Percentiles rank a stretch among this genome's conserved stretches.
These are phyloP conservation scores for Alternaria tenuissima DNA, from an alignment of 2,329 filamentous ascomycete genomes.

Conservation along the genomic window DNA sequence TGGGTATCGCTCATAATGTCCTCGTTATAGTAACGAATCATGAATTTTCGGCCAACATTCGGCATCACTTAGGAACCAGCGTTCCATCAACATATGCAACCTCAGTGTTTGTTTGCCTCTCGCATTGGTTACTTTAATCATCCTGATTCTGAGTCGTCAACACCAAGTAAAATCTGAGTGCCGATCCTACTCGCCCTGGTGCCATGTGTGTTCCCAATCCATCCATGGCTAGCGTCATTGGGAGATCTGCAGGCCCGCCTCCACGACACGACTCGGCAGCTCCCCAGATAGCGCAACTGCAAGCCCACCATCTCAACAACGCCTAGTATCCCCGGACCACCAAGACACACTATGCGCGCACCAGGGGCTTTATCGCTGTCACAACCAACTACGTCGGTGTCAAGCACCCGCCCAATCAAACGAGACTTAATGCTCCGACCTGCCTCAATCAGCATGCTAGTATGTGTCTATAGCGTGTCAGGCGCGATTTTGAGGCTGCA, in stretches of 20 bases:
- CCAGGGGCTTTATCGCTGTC: not conserved
- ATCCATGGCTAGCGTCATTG: not conserved
- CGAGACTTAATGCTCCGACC: not conserved
- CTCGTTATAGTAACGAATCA: not conserved
- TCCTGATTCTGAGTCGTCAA: not conserved
- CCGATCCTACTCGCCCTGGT: not conserved
- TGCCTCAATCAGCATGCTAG: not conserved
- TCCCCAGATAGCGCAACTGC: not conserved
- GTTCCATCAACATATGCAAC: not conserved
- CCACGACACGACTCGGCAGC: not conserved
- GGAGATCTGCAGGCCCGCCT: not conserved
- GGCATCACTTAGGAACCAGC: not conserved
- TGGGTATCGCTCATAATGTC: not conserved
- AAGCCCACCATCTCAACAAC: not conserved
- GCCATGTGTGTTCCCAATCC: not conserved
- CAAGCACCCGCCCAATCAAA: not conserved
- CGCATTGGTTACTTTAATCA: not conserved
- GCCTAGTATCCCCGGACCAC: conserved; percentile 2
- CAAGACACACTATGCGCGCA: not conserved
- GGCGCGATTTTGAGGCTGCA: not conserved
- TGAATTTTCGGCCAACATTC: not conserved
- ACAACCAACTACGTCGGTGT: not conserved
- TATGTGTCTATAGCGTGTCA: not conserved
- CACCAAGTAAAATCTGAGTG: not conserved
- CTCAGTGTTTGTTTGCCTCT: not conserved